Evolutionary conservation across 2,329 filamentous ascomycete species (phyloP).

Genomic region (Sphaceloma murrayae): DNA sequence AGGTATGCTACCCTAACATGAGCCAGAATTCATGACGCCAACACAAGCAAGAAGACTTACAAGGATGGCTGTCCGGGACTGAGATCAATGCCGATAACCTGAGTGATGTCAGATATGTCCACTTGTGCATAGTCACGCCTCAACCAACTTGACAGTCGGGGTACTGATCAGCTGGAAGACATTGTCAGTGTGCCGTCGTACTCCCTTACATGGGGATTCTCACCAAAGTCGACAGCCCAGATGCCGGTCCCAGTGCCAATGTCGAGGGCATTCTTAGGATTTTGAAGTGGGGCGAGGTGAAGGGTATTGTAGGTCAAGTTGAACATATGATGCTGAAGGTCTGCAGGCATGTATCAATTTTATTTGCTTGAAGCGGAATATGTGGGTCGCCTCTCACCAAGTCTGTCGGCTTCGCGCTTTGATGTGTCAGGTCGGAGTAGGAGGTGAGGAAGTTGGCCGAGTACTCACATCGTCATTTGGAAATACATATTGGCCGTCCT

Average conservation of each 20-base stretch:
- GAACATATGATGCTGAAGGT: conserved; percentile 37
- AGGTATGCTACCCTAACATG: conserved; percentile 37
- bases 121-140: background rate
- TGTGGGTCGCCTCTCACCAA: conserved; percentile 20
- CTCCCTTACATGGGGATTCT: background rate
- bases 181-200: background rate
- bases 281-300: conserved; percentile 36
- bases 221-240: conserved; percentile 49
- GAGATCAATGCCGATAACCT: conserved; percentile 40
- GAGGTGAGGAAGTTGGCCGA: background rate
- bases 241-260: conserved; percentile 46
- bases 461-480: conserved; percentile 31
- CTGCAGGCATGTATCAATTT: too few relatives aligned
- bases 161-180: conserved; percentile 31
- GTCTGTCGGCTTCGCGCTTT: conserved; percentile 30
- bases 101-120: background rate
- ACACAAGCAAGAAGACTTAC: conserved; percentile 19
- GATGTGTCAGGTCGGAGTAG: conserved; percentile 17
- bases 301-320: conserved; percentile 41
- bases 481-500: conserved; percentile 34
- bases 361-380: too few relatives aligned
- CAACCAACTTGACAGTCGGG: conserved; percentile 27
- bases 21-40: conserved; percentile 9
- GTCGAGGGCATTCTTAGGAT: conserved; percentile 39
- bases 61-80: conserved; percentile 42